Percentiles rank a stretch among this genome's conserved stretches.
Conservation (phyloP, 257 asterid species). For the Handroanthus guayacan region DNA sequence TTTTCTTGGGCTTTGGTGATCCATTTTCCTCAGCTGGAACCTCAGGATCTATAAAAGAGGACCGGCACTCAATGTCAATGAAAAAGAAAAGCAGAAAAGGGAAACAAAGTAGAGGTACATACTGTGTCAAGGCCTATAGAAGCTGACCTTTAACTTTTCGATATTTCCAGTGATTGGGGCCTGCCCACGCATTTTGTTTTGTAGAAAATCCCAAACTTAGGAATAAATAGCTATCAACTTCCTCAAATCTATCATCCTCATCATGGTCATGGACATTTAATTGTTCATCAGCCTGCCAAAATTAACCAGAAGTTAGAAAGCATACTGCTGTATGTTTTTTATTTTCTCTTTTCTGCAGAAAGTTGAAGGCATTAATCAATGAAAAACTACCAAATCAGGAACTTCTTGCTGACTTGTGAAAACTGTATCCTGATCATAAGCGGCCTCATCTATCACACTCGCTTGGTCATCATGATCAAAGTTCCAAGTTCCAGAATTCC, state of each 20-base stretch:
- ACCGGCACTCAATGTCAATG: conserved; percentile 29
- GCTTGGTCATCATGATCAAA: conserved; percentile 74
- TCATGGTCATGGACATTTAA: conserved; percentile 52
- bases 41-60: conserved; percentile 57
- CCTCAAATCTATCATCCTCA: conserved; percentile 65
- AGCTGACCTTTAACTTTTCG: conserved; percentile 73
- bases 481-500: conserved; percentile 61
- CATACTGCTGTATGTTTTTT: background rate
- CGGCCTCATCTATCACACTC: conserved; percentile 60
- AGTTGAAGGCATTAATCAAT: conserved; percentile 15
- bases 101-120: conserved; percentile 16
- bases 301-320: conserved; percentile 28
- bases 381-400: conserved; percentile 46
- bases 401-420: conserved; percentile 61
- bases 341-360: background rate
- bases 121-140: conserved; percentile 32
- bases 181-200: conserved; percentile 97
- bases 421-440: conserved; percentile 53
- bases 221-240: conserved; percentile 78
- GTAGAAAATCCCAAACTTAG: conserved; percentile 78
- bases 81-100: background rate
- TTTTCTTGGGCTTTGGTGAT: conserved; percentile 69
- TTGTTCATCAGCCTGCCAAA: conserved; percentile 64
- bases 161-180: conserved; percentile 96
- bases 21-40: conserved; percentile 58